Conservation (phyloP, 306 rosid genomes). For the Rubus idaeus region DNA sequence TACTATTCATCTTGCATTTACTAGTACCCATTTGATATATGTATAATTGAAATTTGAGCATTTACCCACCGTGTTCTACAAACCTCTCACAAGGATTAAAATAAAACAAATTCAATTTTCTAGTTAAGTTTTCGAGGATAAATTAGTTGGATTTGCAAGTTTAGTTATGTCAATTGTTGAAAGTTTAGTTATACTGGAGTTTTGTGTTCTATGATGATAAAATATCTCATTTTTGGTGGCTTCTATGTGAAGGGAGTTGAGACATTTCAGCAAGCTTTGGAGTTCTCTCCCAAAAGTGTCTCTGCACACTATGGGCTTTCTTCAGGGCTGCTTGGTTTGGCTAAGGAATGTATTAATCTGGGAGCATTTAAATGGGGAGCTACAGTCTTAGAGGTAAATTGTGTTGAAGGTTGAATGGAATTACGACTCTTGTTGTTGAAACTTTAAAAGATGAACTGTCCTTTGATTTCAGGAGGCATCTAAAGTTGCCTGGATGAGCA, state of each 20-base stretch:
- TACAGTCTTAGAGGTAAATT: constrained; percentile 68
- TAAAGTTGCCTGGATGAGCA: constrained; percentile 52
- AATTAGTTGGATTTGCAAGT: constrained; percentile 5
- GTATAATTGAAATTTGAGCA: neutral
- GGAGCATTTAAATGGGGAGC: constrained; percentile 93
- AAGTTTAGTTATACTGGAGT: neutral
- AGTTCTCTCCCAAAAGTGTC: constrained; percentile 60
- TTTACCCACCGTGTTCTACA: neutral
- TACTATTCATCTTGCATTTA: neutral
- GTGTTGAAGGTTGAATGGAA: constrained; percentile 16
- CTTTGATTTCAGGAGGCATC: constrained; percentile 78
- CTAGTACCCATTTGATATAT: neutral
- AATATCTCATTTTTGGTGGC: constrained; percentile 19
- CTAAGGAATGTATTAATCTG: constrained; percentile 60
- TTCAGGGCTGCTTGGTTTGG: constrained; percentile 74
- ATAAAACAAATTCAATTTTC: neutral
- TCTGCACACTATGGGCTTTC: constrained; percentile 90
- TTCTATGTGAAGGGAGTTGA: constrained; percentile 75
- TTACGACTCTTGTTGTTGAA: constrained; percentile 14
- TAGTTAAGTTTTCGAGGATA: neutral
- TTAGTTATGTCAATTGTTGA: neutral
- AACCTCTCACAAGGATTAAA: neutral
- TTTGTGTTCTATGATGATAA: constrained; percentile 4
- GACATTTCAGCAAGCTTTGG: constrained; percentile 72
- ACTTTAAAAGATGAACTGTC: constrained; percentile 17